Evolutionary conservation across 2,329 filamentous ascomycete species (phyloP), one percentile per base, ranked within the genome.

Genomic region (Fusarium keratoplasticum): DNA sequence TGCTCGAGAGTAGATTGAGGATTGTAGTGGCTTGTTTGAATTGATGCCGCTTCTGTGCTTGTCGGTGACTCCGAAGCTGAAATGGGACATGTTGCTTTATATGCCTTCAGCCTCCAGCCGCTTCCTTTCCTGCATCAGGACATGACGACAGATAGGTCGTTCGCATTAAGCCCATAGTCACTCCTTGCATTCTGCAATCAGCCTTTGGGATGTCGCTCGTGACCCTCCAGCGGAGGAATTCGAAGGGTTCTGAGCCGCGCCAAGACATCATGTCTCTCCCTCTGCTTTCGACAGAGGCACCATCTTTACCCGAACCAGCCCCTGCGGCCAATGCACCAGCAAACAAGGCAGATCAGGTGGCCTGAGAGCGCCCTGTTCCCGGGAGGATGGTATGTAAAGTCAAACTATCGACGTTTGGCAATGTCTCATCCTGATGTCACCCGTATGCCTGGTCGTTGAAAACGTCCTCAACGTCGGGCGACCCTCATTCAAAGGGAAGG

Each of bases 271-370:
- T 38, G 52, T 55, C 54, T 38, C 54, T 62, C 57, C 38, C 64
- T 66, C 66, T 60, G 72, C 38, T 71, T 60, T 66, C 67, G 50
- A 74, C 55, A 52, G 22, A 70, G 13, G 35, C 44, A 58, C 68
- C 66, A 72, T 59, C 68, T 47, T 47, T 70, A 47, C 52, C 18
- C 18, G 27, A 25, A 25, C 68, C 76, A 77, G 73, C 76, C 76
- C 64, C 72, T 60, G 59, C 29, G 27, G 67, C 44, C 33, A 69
- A 78, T 78, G 72, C 67, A 64, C 62, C 44, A 33, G 54, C 36
- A 27, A 57, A 57, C 73, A 67, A 62, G 44, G 36, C 29, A 11
- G 38, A 58, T 70, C 65, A 69, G 40, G 61, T 59, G 68, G 36
- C 31, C 35, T 27, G 42, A 52, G 6, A 36, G 35, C 16, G 29